These are phyloP conservation scores for Fusarium luffae DNA, from an alignment of 2,329 filamentous ascomycete species.

Conservation along the genomic window DNA sequence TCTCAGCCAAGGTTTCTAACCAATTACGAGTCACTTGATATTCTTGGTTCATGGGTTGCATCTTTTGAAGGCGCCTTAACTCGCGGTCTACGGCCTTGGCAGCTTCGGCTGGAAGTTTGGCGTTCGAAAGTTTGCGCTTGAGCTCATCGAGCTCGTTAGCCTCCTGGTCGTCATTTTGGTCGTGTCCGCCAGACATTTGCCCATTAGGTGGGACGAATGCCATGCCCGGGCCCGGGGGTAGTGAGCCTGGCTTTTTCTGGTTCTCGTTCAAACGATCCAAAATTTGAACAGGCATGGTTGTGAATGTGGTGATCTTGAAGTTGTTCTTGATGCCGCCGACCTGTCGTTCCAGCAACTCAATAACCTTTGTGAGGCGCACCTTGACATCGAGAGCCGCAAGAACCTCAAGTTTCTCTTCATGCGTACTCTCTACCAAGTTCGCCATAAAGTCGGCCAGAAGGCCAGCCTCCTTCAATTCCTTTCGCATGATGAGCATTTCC, in stretches of 20 bases:
- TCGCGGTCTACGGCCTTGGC: slow-evolving; percentile 92
- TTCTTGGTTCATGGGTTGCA: slow-evolving; percentile 95
- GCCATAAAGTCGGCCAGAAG: slow-evolving; percentile 95
- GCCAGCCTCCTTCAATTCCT: slow-evolving; percentile 84
- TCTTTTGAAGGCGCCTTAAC: slow-evolving; percentile 87
- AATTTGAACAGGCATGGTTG: slow-evolving; percentile 71
- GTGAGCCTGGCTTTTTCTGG: slow-evolving; percentile 49
- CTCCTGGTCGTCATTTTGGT: slow-evolving; percentile 78
- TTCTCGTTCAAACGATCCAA: slow-evolving; percentile 63
- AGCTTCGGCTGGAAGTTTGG: slow-evolving; percentile 84
- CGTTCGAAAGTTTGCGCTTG: slow-evolving; percentile 85
- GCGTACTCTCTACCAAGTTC: slow-evolving; percentile 85
- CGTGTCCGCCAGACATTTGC: slow-evolving; percentile 58
- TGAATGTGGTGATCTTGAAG: slow-evolving; percentile 84
- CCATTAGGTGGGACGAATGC: slow-evolving; percentile 50
- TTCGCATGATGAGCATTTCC: slow-evolving; percentile 86
- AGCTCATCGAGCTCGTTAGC: slow-evolving; percentile 91
- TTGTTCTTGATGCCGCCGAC: slow-evolving; percentile 86
- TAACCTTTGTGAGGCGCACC: slow-evolving; percentile 81
- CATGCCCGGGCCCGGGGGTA: slow-evolving; percentile 55
- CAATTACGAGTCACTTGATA: slow-evolving; percentile 95
- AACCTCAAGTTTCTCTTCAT: slow-evolving; percentile 91
- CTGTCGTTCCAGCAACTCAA: slow-evolving; percentile 85
- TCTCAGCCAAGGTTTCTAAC: slow-evolving; percentile 91
- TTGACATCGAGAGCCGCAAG: slow-evolving; percentile 84